Evolutionary conservation across 2,329 filamentous ascomycete species (phyloP).

Genomic region (Monilinia fructigena): DNA sequence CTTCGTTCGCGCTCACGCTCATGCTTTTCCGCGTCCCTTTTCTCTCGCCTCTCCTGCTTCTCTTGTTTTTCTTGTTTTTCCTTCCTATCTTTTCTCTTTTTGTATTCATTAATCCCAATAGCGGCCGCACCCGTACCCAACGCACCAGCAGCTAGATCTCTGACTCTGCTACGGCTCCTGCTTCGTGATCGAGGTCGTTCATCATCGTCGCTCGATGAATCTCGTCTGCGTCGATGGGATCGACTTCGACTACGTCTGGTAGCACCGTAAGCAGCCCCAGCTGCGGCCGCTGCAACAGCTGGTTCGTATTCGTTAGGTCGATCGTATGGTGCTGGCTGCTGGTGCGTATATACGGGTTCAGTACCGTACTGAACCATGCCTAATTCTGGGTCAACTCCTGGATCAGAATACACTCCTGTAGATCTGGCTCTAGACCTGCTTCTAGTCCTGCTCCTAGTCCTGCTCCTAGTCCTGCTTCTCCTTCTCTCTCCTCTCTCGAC

Average conservation of each 20-base stretch:
- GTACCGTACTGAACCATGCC: constrained; percentile 67
- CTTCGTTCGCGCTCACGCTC: constrained; percentile 39
- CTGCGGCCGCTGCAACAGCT: constrained; percentile 30
- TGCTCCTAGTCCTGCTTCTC: constrained; percentile 34
- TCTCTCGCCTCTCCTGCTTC: constrained; percentile 43
- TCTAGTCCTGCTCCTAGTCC: constrained; percentile 35
- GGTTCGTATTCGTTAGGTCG: constrained; percentile 28
- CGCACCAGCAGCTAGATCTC: constrained; percentile 55
- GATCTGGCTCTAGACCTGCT: constrained; percentile 51
- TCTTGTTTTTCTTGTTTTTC: constrained; percentile 40
- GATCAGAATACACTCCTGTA: constrained; percentile 48
- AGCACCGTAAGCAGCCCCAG: constrained; percentile 34
- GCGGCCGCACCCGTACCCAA: constrained; percentile 59
- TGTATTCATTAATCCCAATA: constrained; percentile 61
- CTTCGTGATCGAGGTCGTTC: constrained; percentile 29
- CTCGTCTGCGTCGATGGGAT: constrained; percentile 27
- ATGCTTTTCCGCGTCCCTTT: constrained; percentile 29
- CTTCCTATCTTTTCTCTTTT: constrained; percentile 47
- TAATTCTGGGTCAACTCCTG: constrained; percentile 61
- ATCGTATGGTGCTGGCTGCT: constrained; percentile 37
- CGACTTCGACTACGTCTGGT: constrained; percentile 32
- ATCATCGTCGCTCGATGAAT: constrained; percentile 34
- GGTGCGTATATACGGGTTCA: constrained; percentile 51
- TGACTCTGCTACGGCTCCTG: constrained; percentile 49
- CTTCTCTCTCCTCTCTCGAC: constrained; percentile 25